Evolutionary conservation across 495 filamentous ascomycete genomes (phyloP).

Genomic region (Viridothelium virens): DNA sequence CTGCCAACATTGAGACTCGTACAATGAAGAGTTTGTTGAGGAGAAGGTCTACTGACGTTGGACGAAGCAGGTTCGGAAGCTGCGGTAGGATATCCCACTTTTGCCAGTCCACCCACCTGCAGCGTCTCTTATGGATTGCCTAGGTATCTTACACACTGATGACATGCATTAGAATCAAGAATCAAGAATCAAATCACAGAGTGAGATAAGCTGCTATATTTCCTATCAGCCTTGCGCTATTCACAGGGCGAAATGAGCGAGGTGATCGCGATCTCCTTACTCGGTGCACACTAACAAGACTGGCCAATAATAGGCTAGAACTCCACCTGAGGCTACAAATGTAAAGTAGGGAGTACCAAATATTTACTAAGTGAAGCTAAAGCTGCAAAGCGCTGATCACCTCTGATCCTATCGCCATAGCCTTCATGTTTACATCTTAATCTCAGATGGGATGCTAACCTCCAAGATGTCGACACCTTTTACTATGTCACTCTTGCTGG

Average conservation of each 20-base stretch:
- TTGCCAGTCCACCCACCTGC: background rate
- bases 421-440: slow-evolving; percentile 37
- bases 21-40: background rate
- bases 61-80: background rate
- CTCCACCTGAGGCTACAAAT: too few relatives aligned
- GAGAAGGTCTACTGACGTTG: background rate
- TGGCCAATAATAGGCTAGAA: too few relatives aligned
- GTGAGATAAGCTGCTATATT: too few relatives aligned
- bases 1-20: background rate
- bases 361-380: background rate
- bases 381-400: background rate
- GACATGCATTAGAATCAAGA: too few relatives aligned
- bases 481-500: slow-evolving; percentile 65
- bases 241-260: too few relatives aligned
- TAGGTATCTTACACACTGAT: too few relatives aligned
- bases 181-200: too few relatives aligned
- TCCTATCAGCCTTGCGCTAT: too few relatives aligned
- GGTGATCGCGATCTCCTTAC: too few relatives aligned
- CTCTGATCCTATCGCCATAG: background rate
- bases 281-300: too few relatives aligned
- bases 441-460: slow-evolving; percentile 47
- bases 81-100: background rate
- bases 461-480: slow-evolving; percentile 65
- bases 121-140: too few relatives aligned
- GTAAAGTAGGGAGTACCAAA: too few relatives aligned